Conservation (phyloP, 2,329 filamentous ascomycete genomes). For the Hypomyces perniciosus region DNA sequence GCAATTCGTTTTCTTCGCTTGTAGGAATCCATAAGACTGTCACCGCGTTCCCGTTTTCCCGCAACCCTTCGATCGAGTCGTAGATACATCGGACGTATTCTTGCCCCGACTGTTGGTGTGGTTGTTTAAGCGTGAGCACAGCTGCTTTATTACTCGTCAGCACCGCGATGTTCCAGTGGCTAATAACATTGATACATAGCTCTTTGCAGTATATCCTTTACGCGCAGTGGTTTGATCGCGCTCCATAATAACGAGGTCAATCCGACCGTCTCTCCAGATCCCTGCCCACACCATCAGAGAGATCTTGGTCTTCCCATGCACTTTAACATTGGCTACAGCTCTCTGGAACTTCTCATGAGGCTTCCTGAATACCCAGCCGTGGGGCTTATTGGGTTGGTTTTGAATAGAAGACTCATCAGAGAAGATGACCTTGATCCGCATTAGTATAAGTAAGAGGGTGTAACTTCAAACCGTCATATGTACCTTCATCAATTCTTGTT, state of each 20-base stretch:
- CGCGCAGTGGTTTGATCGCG: not conserved
- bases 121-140: no score
- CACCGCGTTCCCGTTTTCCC: no score
- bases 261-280: not conserved
- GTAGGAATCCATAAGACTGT: no score
- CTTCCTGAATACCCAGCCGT: not conserved
- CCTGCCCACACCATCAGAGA: not conserved
- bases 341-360: not conserved
- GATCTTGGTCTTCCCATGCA: not conserved
- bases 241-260: not conserved
- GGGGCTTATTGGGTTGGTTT: not conserved
- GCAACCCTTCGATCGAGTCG: no score
- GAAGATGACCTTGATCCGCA: not conserved
- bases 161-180: no score
- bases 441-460: not conserved
- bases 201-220: not conserved
- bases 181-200: not conserved
- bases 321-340: not conserved
- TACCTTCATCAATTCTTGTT: constrained; percentile 1
- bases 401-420: not conserved
- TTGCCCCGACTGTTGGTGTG: no score
- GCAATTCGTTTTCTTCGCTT: no score
- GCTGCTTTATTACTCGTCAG: no score
- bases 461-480: not conserved
- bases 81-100: no score